Base-by-base conservation (phyloP, 139 green algal genomes). In the Volvox reticuliferus region DNA sequence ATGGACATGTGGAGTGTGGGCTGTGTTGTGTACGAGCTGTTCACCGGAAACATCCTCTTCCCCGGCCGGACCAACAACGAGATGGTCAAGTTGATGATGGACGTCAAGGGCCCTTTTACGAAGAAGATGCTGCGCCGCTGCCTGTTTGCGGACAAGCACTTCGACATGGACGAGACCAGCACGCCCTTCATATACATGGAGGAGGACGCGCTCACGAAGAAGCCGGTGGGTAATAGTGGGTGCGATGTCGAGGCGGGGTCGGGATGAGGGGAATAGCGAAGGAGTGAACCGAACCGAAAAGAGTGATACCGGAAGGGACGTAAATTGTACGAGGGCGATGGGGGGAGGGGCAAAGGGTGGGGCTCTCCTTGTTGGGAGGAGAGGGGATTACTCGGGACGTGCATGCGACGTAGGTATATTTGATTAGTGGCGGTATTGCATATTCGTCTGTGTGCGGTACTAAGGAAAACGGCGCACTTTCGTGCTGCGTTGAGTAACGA, bases 1-100 rank as follows among this genome's bases (percentile, higher is more conserved):
- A 97, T 99, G 95, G 98, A 99, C 95, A 98, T 99, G 95, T 99
- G 98, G 98, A 96, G 91, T 44, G 93, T 99, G 20, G 98, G 98
- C 26, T 99, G 96, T 84, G 97, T 98, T 35, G 90, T 99, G 55
- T 99, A 99, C 95, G 98, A 99, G 96, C 96, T 99, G 9, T 99
- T 98, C 94, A 99, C 98, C 0, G 98, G 98, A 50, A 95, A 97
- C 83, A 99, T 99, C 93, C 92, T 99, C 77, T 99, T 99, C 89
- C 97, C 97, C 0, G 98, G 98, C 21, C 93, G 93, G 65, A 97
- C 92, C 91, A 99, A 99, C 96, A 99, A 99, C 94, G 97, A 99
- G 90, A 99, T 99, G 98, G 94, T 99, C 12, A 97, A 97, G 89
- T 94, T 98, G 6, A 97, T 99, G 91, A 99, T 99, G 96, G 98